These are phyloP conservation scores for Tephrocybe rancida DNA, from an alignment of 768 basidiomycete genomes.

Conservation along the genomic window DNA sequence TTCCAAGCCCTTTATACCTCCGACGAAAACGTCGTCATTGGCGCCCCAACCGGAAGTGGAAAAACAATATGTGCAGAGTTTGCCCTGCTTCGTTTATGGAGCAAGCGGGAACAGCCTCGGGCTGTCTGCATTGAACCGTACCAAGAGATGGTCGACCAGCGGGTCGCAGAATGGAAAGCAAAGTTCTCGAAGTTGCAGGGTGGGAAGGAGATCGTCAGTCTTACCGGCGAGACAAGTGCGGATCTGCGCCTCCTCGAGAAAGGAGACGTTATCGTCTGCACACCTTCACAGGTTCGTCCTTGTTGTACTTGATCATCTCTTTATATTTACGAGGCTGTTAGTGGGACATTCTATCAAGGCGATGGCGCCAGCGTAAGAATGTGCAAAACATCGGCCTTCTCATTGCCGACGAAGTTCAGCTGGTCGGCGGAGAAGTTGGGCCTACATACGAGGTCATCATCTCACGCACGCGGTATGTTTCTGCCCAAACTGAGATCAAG, in stretches of 20 bases:
- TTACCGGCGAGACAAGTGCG: constrained; percentile 93
- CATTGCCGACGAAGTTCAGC: constrained; percentile 94
- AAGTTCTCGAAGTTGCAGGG: constrained; percentile 86
- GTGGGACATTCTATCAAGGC: constrained; percentile 94
- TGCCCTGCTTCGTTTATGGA: constrained; percentile 93
- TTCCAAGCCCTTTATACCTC: constrained; percentile 97
- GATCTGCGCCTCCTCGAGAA: constrained; percentile 90
- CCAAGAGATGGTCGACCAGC: constrained; percentile 95
- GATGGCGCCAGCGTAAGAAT: constrained; percentile 97
- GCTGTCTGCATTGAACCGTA: constrained; percentile 97
- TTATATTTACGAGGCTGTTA: constrained; percentile 29
- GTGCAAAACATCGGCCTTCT: constrained; percentile 91
- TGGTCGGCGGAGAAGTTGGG: constrained; percentile 93
- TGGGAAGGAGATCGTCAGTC: constrained; percentile 90
- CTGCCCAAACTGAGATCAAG: constrained; percentile 89
- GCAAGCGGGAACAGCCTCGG: constrained; percentile 75
- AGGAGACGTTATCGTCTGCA: constrained; percentile 92
- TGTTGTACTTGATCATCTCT: not conserved
- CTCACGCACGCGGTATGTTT: constrained; percentile 95
- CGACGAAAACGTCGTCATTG: constrained; percentile 96
- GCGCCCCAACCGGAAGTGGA: constrained; percentile 95
- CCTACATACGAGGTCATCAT: constrained; percentile 97
- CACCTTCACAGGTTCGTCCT: constrained; percentile 77
- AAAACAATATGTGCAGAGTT: constrained; percentile 99
- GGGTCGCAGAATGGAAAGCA: constrained; percentile 84